Base-by-base conservation (phyloP, 2,329 filamentous ascomycete genomes). In the Pseudogymnoascus sp. region DNA sequence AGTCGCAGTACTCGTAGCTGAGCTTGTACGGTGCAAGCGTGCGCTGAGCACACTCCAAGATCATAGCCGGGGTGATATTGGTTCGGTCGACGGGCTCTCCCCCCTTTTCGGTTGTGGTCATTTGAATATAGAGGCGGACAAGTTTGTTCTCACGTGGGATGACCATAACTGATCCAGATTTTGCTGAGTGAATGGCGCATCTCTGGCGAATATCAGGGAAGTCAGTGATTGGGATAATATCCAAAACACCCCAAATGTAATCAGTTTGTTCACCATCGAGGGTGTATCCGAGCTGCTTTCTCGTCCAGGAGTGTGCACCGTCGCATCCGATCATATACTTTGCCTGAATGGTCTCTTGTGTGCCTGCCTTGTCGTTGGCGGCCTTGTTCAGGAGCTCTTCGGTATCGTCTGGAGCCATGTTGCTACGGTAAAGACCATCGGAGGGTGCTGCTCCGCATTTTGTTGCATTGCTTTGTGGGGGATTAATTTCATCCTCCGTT, bases 1-100 rank as follows among this genome's bases (percentile, higher is more conserved):
- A 89, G 67, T 87, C 82, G 63, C 84, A 84, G 65, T 88, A 81
- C 37, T 81, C 74, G 67, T 88, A 89, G 0, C 80, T 79, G 2
- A 92, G 74, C 33, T 79, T 86, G 71, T 90, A 92, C 0, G 89
- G 89, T 0, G 76, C 75, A 24, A 92, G 76, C 59, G 88, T 91
- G 63, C 78, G 81, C 70, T 86, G 82, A 0, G 87, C 88, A 0
- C 82, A 79, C 53, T 80, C 76, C 56, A 90, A 78, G 63, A 92
- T 86, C 1, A 81, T 74, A 0, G 87, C 81, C 0, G 85, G 84
- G 0, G 80, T 89, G 69, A 90, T 86, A 67, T 83, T 81, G 16
- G 81, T 83, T 13, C 84, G 77, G 67, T 88, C 83, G 4, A 83
- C 77, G 61, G 80, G 78, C 66, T 78, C 75, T 56, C 76, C 69